Evolutionary conservation across 1,284 basidiomycete genomes (phyloP).

Genomic region (Heterobasidion annosum): DNA sequence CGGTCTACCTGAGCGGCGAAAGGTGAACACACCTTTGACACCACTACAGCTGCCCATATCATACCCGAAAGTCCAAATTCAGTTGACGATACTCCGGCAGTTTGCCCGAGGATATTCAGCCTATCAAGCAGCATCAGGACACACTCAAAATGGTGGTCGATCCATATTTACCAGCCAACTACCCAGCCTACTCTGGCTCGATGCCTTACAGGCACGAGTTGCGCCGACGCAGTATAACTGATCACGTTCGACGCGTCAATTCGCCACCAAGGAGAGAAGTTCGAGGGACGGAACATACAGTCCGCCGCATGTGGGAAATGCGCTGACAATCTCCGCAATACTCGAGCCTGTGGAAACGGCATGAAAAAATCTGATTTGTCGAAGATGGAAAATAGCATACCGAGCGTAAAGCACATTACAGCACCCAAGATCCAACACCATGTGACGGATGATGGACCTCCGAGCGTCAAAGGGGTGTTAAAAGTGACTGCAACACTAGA

Average conservation of each 20-base stretch:
- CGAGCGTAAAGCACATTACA: conserved; percentile 68
- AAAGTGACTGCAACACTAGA: conserved; percentile 78
- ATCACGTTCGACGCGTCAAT: not conserved
- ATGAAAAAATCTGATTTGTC: not conserved
- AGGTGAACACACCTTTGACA: conserved; percentile 33
- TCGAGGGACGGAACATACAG: conserved; percentile 34
- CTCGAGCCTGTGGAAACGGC: conserved; percentile 40
- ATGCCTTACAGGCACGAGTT: conserved; percentile 61
- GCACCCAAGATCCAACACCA: conserved; percentile 84
- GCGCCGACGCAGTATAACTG: conserved; percentile 71
- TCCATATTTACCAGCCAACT: conserved; percentile 49
- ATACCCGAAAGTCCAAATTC: conserved; percentile 86
- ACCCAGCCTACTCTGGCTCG: conserved; percentile 58
- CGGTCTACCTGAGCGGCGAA: not conserved
- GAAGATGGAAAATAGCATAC: conserved; percentile 13
- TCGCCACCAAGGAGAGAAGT: not conserved
- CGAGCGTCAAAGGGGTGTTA: conserved; percentile 68
- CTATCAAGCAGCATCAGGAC: conserved; percentile 72
- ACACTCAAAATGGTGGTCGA: conserved; percentile 4
- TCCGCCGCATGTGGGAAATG: conserved; percentile 79
- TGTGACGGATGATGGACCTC: conserved; percentile 72
- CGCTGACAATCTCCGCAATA: conserved; percentile 73
- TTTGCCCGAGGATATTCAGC: conserved; percentile 85
- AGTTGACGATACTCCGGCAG: conserved; percentile 78
- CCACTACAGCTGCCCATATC: conserved; percentile 77